These are phyloP conservation scores for Flaveria trinervia DNA, from an alignment of 129 eudicot genomes.

Conservation along the genomic window DNA sequence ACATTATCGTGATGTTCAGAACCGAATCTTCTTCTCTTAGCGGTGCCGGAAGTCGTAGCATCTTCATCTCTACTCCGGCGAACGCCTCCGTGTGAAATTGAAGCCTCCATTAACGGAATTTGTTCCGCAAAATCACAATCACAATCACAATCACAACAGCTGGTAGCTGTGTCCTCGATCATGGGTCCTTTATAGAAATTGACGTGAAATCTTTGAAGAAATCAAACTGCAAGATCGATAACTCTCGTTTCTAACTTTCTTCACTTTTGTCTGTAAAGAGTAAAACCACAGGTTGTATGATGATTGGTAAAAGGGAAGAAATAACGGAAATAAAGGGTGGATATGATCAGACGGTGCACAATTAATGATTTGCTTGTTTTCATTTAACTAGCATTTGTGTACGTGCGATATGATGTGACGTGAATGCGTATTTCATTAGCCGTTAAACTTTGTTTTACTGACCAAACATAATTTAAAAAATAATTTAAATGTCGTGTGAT, in stretches of 20 bases:
- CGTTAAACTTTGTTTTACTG: too few species aligned
- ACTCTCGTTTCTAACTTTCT: not conserved
- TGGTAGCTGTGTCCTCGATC: slow-evolving; percentile 6
- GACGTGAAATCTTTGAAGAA: not conserved
- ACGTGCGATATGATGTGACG: too few species aligned
- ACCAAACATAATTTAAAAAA: too few species aligned
- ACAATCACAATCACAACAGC: slow-evolving; percentile 7
- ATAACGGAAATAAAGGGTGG: slow-evolving; percentile 37
- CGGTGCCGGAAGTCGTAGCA: slow-evolving; percentile 21
- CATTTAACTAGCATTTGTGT: too few species aligned
- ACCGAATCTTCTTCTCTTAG: slow-evolving; percentile 36
- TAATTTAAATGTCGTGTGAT: too few species aligned
- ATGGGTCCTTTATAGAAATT: not conserved
- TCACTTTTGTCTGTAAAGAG: not conserved
- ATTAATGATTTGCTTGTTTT: slow-evolving; percentile 20
- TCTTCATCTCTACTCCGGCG: slow-evolving; percentile 26
- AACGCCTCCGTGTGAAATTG: not conserved
- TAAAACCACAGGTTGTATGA: not conserved
- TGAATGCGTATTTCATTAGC: too few species aligned
- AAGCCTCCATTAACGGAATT: slow-evolving; percentile 35
- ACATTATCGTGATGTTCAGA: not conserved
- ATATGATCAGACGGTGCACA: slow-evolving; percentile 33
- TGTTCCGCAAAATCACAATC: not conserved
- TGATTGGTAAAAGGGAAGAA: not conserved
- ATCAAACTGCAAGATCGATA: slow-evolving; percentile 1